Conservation (phyloP, 106 monocot species). For the Alisma plantagoaquatica region DNA sequence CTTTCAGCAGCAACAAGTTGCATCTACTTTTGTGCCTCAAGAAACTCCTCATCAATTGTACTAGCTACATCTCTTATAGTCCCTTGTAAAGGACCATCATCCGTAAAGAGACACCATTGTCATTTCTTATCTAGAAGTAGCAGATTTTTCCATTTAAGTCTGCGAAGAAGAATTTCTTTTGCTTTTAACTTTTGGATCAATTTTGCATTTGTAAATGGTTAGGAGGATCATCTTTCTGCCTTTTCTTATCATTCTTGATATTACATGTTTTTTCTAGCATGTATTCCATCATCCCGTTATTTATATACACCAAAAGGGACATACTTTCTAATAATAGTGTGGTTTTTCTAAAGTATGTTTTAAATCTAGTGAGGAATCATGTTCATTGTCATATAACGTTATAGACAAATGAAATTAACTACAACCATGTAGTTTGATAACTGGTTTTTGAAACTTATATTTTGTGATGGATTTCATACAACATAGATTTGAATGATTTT, state of each 20-base stretch:
- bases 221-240: conserved; percentile 61
- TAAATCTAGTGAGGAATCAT: no score
- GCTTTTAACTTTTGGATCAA: conserved; percentile 80
- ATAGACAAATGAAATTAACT: no score
- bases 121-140: conserved; percentile 88
- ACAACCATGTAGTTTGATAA: no score
- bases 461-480: no score
- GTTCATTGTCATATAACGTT: no score
- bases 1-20: conserved; percentile 75
- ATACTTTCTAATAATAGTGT: no score
- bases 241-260: conserved; percentile 92
- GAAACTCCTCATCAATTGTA: conserved; percentile 43
- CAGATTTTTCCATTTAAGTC: conserved; percentile 73
- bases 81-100: conserved; percentile 18
- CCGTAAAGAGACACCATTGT: conserved; percentile 88
- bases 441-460: no score
- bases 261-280: conserved; percentile 95
- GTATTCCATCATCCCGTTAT: conserved; percentile 99
- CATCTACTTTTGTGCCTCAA: conserved; percentile 65
- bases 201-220: conserved; percentile 72
- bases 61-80: conserved; percentile 48
- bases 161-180: conserved; percentile 66
- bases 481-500: no score
- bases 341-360: no score
- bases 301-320: no score